Evolutionary conservation across 192 early-diverging fungal genomes (phyloP).

Genomic region (Podila epicladia): DNA sequence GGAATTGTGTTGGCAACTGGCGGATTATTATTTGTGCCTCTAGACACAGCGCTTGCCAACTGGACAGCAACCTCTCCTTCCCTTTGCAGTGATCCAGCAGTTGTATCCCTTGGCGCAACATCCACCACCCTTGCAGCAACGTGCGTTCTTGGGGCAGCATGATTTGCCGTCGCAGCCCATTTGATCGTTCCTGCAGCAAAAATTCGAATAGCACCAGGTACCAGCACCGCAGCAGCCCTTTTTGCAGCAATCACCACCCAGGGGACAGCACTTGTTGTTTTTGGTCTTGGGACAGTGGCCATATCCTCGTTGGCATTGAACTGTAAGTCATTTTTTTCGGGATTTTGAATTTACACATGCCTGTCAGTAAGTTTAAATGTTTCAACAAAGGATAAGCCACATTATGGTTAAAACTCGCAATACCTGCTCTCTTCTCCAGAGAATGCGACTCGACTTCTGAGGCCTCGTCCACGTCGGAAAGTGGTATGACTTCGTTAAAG

Average conservation of each 20-base stretch:
- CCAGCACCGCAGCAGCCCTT: neutral
- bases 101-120: neutral
- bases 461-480: neutral
- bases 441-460: neutral
- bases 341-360: neutral
- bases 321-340: neutral
- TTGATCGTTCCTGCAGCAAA: neutral
- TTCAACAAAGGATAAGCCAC: neutral
- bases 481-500: neutral
- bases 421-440: slow-evolving; percentile 3
- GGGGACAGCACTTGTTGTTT: neutral
- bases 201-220: neutral
- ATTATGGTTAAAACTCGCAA: neutral
- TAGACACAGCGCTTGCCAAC: neutral
- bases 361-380: neutral
- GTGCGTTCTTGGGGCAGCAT: neutral
- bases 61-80: slow-evolving; percentile 1
- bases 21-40: neutral
- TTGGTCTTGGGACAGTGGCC: neutral
- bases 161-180: slow-evolving; percentile 1
- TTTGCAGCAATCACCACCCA: neutral
- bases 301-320: neutral
- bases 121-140: slow-evolving; percentile 6
- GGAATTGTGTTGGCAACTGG: neutral
- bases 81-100: slow-evolving; percentile 2